These are phyloP conservation scores for Wallacemonas rigidus DNA, from an alignment of 208 protist species.

Conservation along the genomic window DNA sequence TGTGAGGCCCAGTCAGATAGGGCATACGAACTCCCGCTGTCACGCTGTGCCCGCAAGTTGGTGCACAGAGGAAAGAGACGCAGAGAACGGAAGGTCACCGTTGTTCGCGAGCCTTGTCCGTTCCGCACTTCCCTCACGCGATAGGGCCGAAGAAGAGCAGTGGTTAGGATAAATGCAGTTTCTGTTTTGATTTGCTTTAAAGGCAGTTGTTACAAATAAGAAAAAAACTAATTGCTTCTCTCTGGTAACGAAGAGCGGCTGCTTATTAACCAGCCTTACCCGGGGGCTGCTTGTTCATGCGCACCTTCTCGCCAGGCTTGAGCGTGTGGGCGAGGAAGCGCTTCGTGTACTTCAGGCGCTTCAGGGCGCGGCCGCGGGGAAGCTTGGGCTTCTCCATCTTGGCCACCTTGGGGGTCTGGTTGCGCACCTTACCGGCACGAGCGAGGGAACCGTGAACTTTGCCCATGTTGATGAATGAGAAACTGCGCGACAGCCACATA, in stretches of 20 bases:
- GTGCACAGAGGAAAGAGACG: too few species aligned
- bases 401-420: conserved; percentile 97
- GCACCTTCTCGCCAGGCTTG: conserved; percentile 93
- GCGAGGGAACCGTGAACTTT: conserved; percentile 98
- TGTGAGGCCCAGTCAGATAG: too few species aligned
- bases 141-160: too few species aligned
- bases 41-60: too few species aligned
- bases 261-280: conserved; percentile 85
- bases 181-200: neutral
- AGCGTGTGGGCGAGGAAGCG: conserved; percentile 95
- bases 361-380: conserved; percentile 95
- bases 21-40: too few species aligned
- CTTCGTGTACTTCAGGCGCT: conserved; percentile 97
- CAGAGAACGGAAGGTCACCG: too few species aligned
- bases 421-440: conserved; percentile 98
- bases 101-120: too few species aligned
- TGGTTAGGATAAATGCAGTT: neutral
- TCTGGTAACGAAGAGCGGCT: conserved; percentile 9
- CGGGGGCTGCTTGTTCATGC: conserved; percentile 92
- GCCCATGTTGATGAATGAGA: conserved; percentile 78
- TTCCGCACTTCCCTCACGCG: too few species aligned
- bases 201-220: neutral
- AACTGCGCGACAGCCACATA: conserved; percentile 13
- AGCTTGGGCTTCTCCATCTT: conserved; percentile 96
- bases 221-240: conserved; percentile 11